Evolutionary conservation across 768 basidiomycete species (phyloP), one percentile per base, ranked within the genome.

Genomic region (Agaricus blazei): DNA sequence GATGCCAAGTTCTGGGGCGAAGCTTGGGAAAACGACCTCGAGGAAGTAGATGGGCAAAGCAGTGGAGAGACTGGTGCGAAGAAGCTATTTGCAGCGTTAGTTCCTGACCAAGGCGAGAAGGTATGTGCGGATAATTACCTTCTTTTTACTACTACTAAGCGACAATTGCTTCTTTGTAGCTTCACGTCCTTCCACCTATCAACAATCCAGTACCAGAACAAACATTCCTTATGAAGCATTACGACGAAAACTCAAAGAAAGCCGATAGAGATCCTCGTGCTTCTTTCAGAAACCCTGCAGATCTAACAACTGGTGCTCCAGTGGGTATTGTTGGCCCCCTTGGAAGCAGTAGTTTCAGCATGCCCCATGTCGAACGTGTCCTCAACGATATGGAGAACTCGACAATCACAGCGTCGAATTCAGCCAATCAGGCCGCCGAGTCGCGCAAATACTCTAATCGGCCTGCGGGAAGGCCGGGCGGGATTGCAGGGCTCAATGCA

Each of bases 311-410:
- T 6, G 75, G 77, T 15, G 71, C 78, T 3, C 67, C 79, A 3
- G 81, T 86, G 1, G 93, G 95, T 27, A 84, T 97, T 46, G 96
- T 99, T 9, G 96, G 96, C 1, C 96, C 96, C 0, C 81, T 99
- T 71, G 90, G 89, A 52, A 89, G 86, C 66, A 88, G 86, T 61
- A 90, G 86, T 56, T 87, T 95, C 72, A 88, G 72, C 64, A 73
- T 98, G 48, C 94, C 95, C 1, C 87, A 77, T 54, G 96, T 98
- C 37, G 93, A 94, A 68, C 84, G 84, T 50, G 93, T 90, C 1
- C 78, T 97, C 54, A 80, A 79, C 23, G 92, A 94, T 54, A 93
- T 97, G 93, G 93, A 96, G 63, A 78, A 79, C 26, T 48, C 80
- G 80, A 68, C 70, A 23, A 64, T 69, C 41, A 66, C 62, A 34